phyloP scores from a whole-genome alignment of 768 basidiomycete genomes.

The Tricholoma flavovirens region DNA sequence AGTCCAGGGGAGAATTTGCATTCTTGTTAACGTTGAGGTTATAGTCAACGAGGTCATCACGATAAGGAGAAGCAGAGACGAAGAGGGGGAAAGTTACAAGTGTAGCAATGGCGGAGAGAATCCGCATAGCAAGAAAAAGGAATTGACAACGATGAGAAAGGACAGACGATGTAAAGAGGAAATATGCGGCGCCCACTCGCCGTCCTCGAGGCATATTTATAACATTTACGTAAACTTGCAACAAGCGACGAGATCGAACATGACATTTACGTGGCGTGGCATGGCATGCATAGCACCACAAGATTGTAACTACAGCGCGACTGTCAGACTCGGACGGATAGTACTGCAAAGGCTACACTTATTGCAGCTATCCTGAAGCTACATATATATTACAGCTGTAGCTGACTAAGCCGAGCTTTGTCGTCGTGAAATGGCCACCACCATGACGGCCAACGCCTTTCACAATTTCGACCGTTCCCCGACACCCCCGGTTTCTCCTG shows the following conservation, averaged over 20 bases:
- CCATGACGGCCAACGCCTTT: slow-evolving; percentile 9
- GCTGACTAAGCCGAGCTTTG: too few relatives aligned
- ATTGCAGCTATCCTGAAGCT: too few relatives aligned
- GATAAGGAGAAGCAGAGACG: slow-evolving; percentile 58
- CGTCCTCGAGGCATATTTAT: neutral
- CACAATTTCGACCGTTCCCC: slow-evolving; percentile 12
- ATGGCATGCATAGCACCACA: too few relatives aligned
- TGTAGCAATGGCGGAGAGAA: slow-evolving; percentile 28
- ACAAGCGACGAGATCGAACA: too few relatives aligned
- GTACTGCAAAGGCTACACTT: too few relatives aligned
- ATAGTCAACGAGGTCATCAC: slow-evolving; percentile 58
- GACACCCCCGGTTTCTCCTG: slow-evolving; percentile 34
- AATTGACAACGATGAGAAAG: neutral
- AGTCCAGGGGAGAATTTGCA: slow-evolving; percentile 62
- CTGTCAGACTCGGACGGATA: too few relatives aligned
- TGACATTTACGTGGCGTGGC: neutral
- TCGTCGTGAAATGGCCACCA: slow-evolving; percentile 11
- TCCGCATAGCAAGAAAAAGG: slow-evolving; percentile 32
- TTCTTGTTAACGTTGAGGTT: slow-evolving; percentile 77
- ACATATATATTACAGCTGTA: too few relatives aligned
- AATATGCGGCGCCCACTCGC: neutral
- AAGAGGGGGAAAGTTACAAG: slow-evolving; percentile 30
- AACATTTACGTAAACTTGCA: neutral
- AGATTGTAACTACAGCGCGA: too few relatives aligned
- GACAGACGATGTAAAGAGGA: too few relatives aligned